These are phyloP conservation scores for Beauveria rudraprayagi DNA, from an alignment of 2,329 filamentous ascomycete genomes.

Conservation along the genomic window DNA sequence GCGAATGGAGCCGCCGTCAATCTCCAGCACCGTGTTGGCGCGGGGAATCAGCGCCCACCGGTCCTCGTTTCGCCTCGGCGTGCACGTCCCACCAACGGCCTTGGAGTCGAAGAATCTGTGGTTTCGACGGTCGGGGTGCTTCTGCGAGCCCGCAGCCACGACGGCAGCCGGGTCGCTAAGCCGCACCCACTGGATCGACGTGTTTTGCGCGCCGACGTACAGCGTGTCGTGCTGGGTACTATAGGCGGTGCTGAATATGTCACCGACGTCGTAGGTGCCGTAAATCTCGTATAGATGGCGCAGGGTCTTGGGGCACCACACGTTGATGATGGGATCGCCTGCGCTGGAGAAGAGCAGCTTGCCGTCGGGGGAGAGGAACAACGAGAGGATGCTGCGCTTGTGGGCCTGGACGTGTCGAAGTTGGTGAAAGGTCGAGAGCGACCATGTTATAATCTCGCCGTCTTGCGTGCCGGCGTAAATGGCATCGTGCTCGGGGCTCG, in stretches of 20 bases:
- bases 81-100: constrained; percentile 64
- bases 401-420: constrained; percentile 77
- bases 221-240: constrained; percentile 71
- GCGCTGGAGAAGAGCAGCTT: constrained; percentile 82
- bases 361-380: constrained; percentile 70
- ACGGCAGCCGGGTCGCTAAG: constrained; percentile 55
- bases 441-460: constrained; percentile 89
- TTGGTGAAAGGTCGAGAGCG: constrained; percentile 77
- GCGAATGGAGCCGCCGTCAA: constrained; percentile 69
- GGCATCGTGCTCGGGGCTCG: constrained; percentile 67
- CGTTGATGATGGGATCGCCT: constrained; percentile 87
- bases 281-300: constrained; percentile 80
- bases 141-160: constrained; percentile 53
- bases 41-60: constrained; percentile 47
- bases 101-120: constrained; percentile 91
- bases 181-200: constrained; percentile 87
- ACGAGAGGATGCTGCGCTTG: constrained; percentile 79
- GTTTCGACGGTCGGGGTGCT: constrained; percentile 67
- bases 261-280: constrained; percentile 87
- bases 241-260: constrained; percentile 92
- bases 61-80: constrained; percentile 61
- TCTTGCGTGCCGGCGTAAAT: constrained; percentile 91
- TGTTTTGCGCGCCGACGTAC: constrained; percentile 90
- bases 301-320: constrained; percentile 77
- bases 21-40: constrained; percentile 59